Evolutionary conservation across 768 basidiomycete species (phyloP), one percentile per base, ranked within the genome.

Genomic region (Mycena amicta): DNA sequence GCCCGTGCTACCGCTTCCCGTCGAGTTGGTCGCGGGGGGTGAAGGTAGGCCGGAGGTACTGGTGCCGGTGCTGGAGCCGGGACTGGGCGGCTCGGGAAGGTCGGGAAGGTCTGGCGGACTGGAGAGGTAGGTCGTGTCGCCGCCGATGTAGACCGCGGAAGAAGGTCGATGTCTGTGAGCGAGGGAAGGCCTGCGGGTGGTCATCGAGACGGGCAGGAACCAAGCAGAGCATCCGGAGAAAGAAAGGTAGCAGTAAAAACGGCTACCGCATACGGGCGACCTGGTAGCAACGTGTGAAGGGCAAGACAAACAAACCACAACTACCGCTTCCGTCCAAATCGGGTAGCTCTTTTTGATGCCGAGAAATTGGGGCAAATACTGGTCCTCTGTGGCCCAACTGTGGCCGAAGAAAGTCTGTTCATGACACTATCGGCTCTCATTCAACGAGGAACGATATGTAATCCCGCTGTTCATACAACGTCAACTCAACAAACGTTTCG

Each of bases 21-120:
- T 92, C 12, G 90, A 92, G 68, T 92, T 92, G 20, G 92, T 90
- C 26, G 89, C 90, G 41, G 92, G 92, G 0, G 92, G 92, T 23
- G 90, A 92, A 1, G 92, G 91, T 4, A 93, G 70, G 5, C 91
- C 90, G 4, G 89, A 90, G 56, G 78, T 75, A 61, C 67, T 70
- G 3, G 85, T 79, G 56, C 78, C 70, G 15, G 68, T 66, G 61
- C 74, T 76, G 30, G 79, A 73, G 23, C 75, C 77, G 12, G 87
- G 86, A 60, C 85, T 88, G n/a, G 87, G 85, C 3, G 86, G 87
- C 61, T 86, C 86, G 50, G 88, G 88, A 43, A 90, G 80, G 65
- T 88, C 86, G 3, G 89, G 89, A 20, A 89, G 76, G 47, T 75
- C 69, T 15, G 78, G 74, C 30, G 77, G 77, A 49, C 73, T 74